Conservation (phyloP, 352 stramenopile genomes). For the Blastocystis sp. region DNA sequence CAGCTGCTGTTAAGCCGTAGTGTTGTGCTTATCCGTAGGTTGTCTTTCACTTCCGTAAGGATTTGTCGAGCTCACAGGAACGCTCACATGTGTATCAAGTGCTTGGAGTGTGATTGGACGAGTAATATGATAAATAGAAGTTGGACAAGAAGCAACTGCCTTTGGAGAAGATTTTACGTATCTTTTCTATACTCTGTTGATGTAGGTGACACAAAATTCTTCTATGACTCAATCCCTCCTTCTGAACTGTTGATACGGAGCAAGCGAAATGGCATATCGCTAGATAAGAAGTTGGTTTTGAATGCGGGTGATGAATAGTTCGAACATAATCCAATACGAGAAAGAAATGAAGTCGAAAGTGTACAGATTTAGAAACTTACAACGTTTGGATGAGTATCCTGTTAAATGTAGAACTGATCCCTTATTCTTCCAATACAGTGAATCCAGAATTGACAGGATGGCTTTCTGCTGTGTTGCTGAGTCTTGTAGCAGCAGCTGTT, state of each 20-base stretch:
- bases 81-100: neutral
- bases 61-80: neutral
- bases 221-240: neutral
- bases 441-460: neutral
- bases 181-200: neutral
- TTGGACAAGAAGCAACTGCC: neutral
- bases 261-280: neutral
- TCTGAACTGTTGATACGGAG: neutral
- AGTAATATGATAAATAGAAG: neutral
- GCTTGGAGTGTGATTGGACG: neutral
- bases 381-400: too few species aligned
- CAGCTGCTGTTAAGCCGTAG: neutral
- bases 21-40: neutral
- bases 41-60: neutral
- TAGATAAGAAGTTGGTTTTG: neutral
- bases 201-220: constrained; percentile 21
- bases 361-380: too few species aligned
- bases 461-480: neutral
- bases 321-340: neutral
- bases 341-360: neutral
- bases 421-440: neutral
- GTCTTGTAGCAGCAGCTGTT: neutral
- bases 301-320: neutral
- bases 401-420: neutral
- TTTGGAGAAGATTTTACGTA: constrained; percentile 32